A percentile compares a stretch with the other conserved stretches of the same genome.
Conservation (phyloP, 768 basidiomycete species). For the Clitopilus passeckerianus region DNA sequence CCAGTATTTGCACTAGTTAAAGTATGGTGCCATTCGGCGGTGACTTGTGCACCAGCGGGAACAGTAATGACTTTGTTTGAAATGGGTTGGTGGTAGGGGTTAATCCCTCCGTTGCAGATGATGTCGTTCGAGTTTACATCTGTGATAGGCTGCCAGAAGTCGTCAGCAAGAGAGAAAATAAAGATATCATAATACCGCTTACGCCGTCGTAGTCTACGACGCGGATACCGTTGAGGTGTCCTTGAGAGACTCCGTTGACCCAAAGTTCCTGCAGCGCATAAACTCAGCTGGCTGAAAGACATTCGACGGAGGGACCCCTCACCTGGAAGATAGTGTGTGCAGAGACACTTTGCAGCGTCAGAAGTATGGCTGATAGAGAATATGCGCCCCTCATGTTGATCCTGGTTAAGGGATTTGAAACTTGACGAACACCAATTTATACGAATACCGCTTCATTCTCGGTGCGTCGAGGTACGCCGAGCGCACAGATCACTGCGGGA, state of each 20-base stretch:
- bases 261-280: slow-evolving; percentile 29
- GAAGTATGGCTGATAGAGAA: slow-evolving; percentile 20
- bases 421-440: too few species aligned
- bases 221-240: slow-evolving; percentile 33
- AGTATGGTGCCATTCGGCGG: slow-evolving; percentile 48
- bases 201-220: slow-evolving; percentile 36
- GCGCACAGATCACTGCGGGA: too few species aligned
- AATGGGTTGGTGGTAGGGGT: slow-evolving; percentile 42
- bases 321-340: slow-evolving; percentile 52
- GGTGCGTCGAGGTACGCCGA: not conserved
- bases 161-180: not conserved
- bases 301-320: not conserved
- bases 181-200: not conserved
- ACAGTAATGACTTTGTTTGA: slow-evolving; percentile 39
- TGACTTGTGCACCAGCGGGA: slow-evolving; percentile 47
- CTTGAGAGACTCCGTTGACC: slow-evolving; percentile 44
- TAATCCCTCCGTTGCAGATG: slow-evolving; percentile 56
- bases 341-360: slow-evolving; percentile 23
- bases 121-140: slow-evolving; percentile 50
- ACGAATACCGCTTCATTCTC: not conserved
- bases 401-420: not conserved
- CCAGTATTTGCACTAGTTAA: slow-evolving; percentile 32
- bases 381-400: slow-evolving; percentile 19
- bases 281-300: not conserved
- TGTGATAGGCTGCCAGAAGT: slow-evolving; percentile 36